Base-by-base conservation (phyloP, 2,329 filamentous ascomycete species). In the Talaromyces sp. region DNA sequence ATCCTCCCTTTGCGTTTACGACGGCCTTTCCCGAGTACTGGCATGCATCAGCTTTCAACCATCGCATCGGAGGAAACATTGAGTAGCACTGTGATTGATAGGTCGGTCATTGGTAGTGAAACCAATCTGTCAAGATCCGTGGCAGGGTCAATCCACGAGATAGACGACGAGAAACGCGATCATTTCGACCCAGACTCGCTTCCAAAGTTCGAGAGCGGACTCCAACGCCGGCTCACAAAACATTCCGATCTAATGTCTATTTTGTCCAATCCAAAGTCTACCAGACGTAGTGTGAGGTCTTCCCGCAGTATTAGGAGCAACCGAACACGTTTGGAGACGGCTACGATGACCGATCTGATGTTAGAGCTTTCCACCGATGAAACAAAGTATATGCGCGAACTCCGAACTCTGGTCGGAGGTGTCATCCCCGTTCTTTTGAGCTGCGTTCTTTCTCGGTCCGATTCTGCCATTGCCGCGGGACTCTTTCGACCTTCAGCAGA, bases 161-260 rank as follows among this genome's bases (percentile, higher is more conserved):
- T 61, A 47, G 39, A 63, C 17, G 59, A 61, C 17, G 68, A 84
- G 80, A 67, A 80, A 77, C 65, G 80, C 74, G 78, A 82, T 74
- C 72, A 84, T 70, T 76, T 81, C 61, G 75, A 82, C 68, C 71
- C 77, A 47, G 67, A 78, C 74, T 78, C 75, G 69, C 74, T 75
- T 76, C 74, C 79, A 72, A 75, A 81, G 82, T 70, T 84, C 82
- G 50, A 74, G 13, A 75, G 71, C 22, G 77, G 77, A 31, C 80
- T 92, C 39, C 92, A 90, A 75, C 86, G 92, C 68, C 87, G 90
- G 66, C 84, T 97, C 45, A 97, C 93, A 3, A 96, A 91, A 66
- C 93, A 98, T 77, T 93, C 93, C 17, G 95, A 99, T 76, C 83
- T 99, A 27, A 92, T 99, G 45, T 98, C 95, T 0, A 92, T 97